phyloP scores from a whole-genome alignment of 371 early-diverging fungal species.

The Mucor irregularis region DNA sequence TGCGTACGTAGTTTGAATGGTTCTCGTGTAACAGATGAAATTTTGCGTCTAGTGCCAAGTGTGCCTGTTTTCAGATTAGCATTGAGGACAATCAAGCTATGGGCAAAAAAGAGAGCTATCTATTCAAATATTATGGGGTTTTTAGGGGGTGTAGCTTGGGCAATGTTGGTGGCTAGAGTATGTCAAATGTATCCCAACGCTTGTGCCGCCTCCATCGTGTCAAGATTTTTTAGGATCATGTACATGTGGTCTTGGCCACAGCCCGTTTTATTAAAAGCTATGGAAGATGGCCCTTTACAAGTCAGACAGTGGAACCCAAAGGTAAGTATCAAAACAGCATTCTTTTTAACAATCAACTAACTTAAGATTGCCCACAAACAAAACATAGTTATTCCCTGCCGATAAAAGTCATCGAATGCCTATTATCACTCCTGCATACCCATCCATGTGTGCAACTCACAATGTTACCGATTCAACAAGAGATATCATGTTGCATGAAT shows the following conservation, averaged over 20 bases:
- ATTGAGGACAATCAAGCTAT: constrained; percentile 96
- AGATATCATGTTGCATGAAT: constrained; percentile 84
- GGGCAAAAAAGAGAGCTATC: constrained; percentile 96
- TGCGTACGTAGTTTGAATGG: constrained; percentile 95
- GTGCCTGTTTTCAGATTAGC: constrained; percentile 90
- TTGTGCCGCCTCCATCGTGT: constrained; percentile 84
- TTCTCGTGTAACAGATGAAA: constrained; percentile 97
- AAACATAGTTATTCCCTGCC: constrained; percentile 72
- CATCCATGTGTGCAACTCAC: constrained; percentile 99
- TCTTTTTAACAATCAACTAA: not conserved
- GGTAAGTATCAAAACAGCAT: constrained; percentile 37
- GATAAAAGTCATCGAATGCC: constrained; percentile 98
- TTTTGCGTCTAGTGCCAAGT: constrained; percentile 93
- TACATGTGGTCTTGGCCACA: constrained; percentile 97
- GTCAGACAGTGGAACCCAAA: constrained; percentile 98
- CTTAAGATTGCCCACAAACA: not conserved
- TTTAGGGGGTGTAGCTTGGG: constrained; percentile 99
- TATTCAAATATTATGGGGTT: constrained; percentile 99
- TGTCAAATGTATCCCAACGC: constrained; percentile 99
- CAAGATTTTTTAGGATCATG: constrained; percentile 92
- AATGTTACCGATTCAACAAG: constrained; percentile 96
- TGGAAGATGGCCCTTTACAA: constrained; percentile 91
- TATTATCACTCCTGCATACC: constrained; percentile 99
- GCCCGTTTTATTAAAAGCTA: constrained; percentile 93
- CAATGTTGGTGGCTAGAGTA: constrained; percentile 97